Evolutionary conservation across 768 basidiomycete genomes (phyloP).

Genomic region (Cystofilobasidium ferigula): DNA sequence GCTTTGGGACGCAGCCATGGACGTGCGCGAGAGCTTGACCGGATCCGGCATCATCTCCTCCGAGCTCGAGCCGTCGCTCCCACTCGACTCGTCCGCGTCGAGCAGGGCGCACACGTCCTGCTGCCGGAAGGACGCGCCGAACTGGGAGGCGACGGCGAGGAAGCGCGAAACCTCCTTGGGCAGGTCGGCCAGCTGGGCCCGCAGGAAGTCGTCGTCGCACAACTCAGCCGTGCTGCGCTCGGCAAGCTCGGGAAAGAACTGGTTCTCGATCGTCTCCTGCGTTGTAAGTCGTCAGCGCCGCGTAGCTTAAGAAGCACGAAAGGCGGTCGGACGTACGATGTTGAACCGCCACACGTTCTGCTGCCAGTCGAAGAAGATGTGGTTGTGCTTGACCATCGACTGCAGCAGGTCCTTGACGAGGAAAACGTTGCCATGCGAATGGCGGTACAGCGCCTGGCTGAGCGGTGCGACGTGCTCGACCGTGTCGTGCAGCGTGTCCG

Average conservation of each 20-base stretch:
- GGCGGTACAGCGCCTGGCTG: conserved; percentile 47
- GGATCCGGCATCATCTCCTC: conserved; percentile 10
- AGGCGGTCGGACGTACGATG: conserved; percentile 34
- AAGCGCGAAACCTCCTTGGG: conserved; percentile 57
- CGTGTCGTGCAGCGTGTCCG: conserved; percentile 52
- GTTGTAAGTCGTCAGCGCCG: background rate
- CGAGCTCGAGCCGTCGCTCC: conserved; percentile 39
- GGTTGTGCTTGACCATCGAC: conserved; percentile 52
- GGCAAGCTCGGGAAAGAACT: conserved; percentile 40
- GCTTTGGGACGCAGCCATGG: conserved; percentile 57
- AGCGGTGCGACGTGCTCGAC: conserved; percentile 50
- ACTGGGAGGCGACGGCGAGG: conserved; percentile 60
- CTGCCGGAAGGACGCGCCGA: conserved; percentile 43
- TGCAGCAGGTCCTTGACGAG: conserved; percentile 54
- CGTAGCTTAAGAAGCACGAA: background rate
- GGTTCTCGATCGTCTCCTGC: conserved; percentile 46
- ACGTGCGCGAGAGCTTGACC: conserved; percentile 44
- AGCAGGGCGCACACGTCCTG: conserved; percentile 62
- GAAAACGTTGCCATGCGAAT: conserved; percentile 59
- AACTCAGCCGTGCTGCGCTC: conserved; percentile 47
- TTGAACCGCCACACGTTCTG: conserved; percentile 57
- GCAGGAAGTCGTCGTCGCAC: conserved; percentile 53
- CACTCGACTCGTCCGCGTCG: conserved; percentile 55
- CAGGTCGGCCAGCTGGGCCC: conserved; percentile 51
- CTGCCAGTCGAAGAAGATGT: conserved; percentile 53